Base-by-base conservation (phyloP, 2,329 filamentous ascomycete genomes). In the Penicillium janthinellum region DNA sequence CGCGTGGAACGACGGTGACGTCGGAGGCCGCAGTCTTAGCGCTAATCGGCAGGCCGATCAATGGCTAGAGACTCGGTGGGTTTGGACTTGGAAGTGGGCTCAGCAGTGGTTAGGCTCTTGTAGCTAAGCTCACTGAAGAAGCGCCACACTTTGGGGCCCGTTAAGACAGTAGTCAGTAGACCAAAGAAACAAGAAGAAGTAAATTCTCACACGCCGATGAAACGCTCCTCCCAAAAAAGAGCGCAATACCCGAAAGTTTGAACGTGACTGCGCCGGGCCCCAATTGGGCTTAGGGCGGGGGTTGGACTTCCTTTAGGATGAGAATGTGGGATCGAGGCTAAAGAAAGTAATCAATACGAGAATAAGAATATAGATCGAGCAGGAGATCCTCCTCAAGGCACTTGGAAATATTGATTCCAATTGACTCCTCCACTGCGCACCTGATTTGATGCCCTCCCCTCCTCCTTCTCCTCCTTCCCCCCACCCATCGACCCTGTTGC, bases 281-380 rank as follows among this genome's bases (percentile, higher is more conserved):
- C 47, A 61, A 65, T 58, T 34, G 48, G 63, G 56, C 56, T 42
- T 68, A 67, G 65, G 50, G 65, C 65, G 65, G 65, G 65, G 64
- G 34, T 25, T 22, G 15, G 49, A 28, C 14, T 35, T 17, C 17
- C n/a, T 11, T 14, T 28, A 4, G n/a, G 8, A 35, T 6, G 35
- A 25, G 20, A 50, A 22, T 31, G 28, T 31, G 28, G 28, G 28
- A 31, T n/a, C 50, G 50, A 51, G 48, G 31, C 42, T 53, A 12
- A 41, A 53, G 34, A 55, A 17, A 54, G 50, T 50, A 54, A 44
- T 59, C 48, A 49, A 53, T 59, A 53, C 41, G 48, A 37, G 38
- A 20, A 20, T 20, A 20, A 45, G 42, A 28, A 22, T 10, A 44
- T 11, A 15, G 39, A 20, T 20, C 10, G 7, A 41, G 28, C 28